Base-by-base conservation (phyloP, 257 asterid species). In the Plantago ovata region DNA sequence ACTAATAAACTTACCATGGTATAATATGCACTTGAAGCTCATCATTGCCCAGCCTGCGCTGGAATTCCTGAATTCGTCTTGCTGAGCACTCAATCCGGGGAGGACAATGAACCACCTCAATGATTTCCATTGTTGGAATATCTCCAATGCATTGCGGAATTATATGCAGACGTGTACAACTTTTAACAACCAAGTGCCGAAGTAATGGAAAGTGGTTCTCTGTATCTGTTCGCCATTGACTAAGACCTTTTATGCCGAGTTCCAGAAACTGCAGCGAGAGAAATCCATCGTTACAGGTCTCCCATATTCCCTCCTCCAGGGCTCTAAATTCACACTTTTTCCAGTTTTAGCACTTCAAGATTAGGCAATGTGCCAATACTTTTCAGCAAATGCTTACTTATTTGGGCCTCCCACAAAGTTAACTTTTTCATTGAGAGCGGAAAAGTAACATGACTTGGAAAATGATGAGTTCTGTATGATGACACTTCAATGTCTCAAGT, bases 121-220 rank as follows among this genome's bases (percentile, higher is more conserved):
- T 62, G 18, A 69, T 18, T 53, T 49, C 43, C 0, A 69, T 58
- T 38, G 56, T 56, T 13, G 53, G 53, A 19, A 43, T 43, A 43
- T 54, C 60, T 42, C 58, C 64, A 15, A 68, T 45, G 4, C 48
- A 47, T 20, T 15, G 5, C 4, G 61, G 69, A 13, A 69, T 69
- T 56, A 56, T 23, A 51, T 56, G 18, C 14, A 69, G 43, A 3
- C 8, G 5, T 6, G 2, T 0, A 21, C 49, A 39, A 10, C 14
- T 16, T 13, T 22, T 36, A 20, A 68, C 39, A 9, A 52, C n/a
- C 41, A 60, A 44, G 52, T 20, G 41, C 19, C 42, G 18, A 15
- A 68, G 64, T 21, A 14, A 24, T 12, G 64, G 73, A 10, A 53
- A 46, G 55, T 55, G 18, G 15, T 18, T 18, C 9, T 36, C 21